phyloP scores from a whole-genome alignment of 768 basidiomycete genomes.

The Xerocomus brunneocitrinus region DNA sequence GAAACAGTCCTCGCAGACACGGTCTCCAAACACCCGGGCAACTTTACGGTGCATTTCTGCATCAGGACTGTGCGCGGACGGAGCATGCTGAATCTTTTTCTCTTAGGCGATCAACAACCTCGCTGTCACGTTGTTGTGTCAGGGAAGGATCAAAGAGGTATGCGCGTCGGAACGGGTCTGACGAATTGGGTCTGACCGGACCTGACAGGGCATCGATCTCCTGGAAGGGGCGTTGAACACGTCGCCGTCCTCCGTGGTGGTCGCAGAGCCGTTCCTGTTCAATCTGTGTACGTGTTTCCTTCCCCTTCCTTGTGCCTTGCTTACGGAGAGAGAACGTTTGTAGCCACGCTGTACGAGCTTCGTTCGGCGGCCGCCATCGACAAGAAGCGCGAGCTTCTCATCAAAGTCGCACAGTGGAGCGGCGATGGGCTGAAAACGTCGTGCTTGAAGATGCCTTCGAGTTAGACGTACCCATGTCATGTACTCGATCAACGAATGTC shows the following conservation, averaged over 20 bases:
- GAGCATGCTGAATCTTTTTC: neutral
- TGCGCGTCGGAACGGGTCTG: neutral
- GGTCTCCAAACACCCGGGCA: conserved; percentile 51
- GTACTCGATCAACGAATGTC: neutral
- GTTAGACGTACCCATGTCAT: conserved; percentile 22
- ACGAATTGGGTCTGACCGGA: neutral
- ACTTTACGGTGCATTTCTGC: conserved; percentile 46
- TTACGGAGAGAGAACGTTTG: neutral
- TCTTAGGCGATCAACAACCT: conserved; percentile 67
- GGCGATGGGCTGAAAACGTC: conserved; percentile 76
- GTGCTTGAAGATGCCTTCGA: conserved; percentile 75
- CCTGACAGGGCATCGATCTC: conserved; percentile 57
- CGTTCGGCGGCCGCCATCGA: conserved; percentile 67
- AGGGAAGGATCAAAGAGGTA: conserved; percentile 72
- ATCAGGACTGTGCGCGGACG: neutral
- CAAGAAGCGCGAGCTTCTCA: conserved; percentile 68
- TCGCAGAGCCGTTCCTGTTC: conserved; percentile 80
- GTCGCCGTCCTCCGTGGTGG: conserved; percentile 67
- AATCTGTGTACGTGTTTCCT: conserved; percentile 60
- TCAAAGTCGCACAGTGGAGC: conserved; percentile 81
- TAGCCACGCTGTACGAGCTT: conserved; percentile 78
- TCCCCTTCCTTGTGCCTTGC: neutral
- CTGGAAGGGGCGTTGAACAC: conserved; percentile 57
- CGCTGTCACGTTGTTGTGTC: conserved; percentile 63
- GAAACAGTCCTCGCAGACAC: conserved; percentile 40